These are phyloP conservation scores for Acacia confusa DNA, from an alignment of 306 rosid species.

Conservation along the genomic window DNA sequence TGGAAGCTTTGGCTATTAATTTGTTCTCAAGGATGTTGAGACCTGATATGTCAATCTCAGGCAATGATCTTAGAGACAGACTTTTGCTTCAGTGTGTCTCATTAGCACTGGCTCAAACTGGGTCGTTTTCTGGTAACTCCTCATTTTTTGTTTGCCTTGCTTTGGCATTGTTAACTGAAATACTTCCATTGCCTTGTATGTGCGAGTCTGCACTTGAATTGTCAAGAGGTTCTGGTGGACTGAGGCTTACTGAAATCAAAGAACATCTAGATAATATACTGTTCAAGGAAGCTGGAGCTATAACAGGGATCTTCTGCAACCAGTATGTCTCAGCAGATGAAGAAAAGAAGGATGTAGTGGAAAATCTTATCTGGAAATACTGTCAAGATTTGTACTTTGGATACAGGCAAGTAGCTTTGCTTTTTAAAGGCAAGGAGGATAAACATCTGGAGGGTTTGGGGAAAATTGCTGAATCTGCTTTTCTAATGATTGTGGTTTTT, in stretches of 20 bases:
- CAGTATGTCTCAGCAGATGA: slow-evolving; percentile 68
- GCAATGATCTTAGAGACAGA: slow-evolving; percentile 37
- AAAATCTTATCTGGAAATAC: slow-evolving; percentile 74
- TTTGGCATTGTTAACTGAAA: slow-evolving; percentile 65
- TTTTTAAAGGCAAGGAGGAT: slow-evolving; percentile 53
- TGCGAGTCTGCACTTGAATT: slow-evolving; percentile 46
- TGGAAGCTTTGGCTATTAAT: slow-evolving; percentile 54
- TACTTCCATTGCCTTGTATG: slow-evolving; percentile 66
- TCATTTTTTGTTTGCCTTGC: slow-evolving; percentile 63
- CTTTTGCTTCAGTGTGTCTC: slow-evolving; percentile 68
- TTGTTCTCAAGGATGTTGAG: slow-evolving; percentile 41
- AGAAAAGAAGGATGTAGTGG: slow-evolving; percentile 59
- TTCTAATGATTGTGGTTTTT: slow-evolving; percentile 85
- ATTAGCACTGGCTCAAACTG: slow-evolving; percentile 66
- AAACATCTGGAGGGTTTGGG: slow-evolving; percentile 58
- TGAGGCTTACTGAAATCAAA: slow-evolving; percentile 48
- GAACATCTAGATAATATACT: slow-evolving; percentile 60
- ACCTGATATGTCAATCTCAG: neutral
- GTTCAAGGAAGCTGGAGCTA: slow-evolving; percentile 83
- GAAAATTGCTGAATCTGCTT: slow-evolving; percentile 84
- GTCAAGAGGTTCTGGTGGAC: slow-evolving; percentile 26
- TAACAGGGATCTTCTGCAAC: slow-evolving; percentile 70
- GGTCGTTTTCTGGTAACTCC: slow-evolving; percentile 52
- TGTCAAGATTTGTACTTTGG: slow-evolving; percentile 63
- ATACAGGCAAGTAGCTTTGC: slow-evolving; percentile 58